Evolutionary conservation across 2,329 filamentous ascomycete genomes (phyloP), one percentile per base, ranked within the genome.

Genomic region (Fusarium lyarnte): DNA sequence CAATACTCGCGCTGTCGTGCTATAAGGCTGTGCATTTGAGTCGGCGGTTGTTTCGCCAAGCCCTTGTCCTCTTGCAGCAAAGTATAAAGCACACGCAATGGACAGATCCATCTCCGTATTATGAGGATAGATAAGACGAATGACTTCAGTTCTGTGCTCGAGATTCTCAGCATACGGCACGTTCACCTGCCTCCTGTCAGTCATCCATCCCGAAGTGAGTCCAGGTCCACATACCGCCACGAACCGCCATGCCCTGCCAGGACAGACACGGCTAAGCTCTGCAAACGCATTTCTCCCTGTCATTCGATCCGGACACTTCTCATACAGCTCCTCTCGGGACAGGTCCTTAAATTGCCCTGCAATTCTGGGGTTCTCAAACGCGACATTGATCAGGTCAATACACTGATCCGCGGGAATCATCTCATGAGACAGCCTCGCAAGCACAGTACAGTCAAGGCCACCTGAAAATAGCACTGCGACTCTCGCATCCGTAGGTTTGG

Each of bases 61-160:
- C 1, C 92, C 94, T 55, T 84, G 80, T 2, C 94, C 95, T 42
- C 94, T 89, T 1, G 95, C 91, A 10, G 96, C 94, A 83, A 99
- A 99, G 81, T 98, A 98, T n/a, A 99, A 86, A 0, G 96, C 96
- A 75, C 89, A 92, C 1, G 93, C 93, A 76, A 99, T 99, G 7
- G 96, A 99, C 2, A 99, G 86, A 77, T 99, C 96, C 96, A 99
- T 99, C 82, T 99, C 96, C 0, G 96, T 99, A 74, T 97, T 95
- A 81, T 99, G 96, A 0, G 96, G 96, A 74, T 92, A 87, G 80
- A 99, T 98, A 23, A 99, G 85, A 5, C 89, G 87, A 41, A 95
- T 88, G 25, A 99, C 88, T 31, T 87, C 87, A 6, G 87, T 78
- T 69, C 93, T 90, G 76, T 97, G 93, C 5, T 87, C 85, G 46